Conservation (phyloP, 192 early-diverging fungal species). For the Backusella tuberculispora region DNA sequence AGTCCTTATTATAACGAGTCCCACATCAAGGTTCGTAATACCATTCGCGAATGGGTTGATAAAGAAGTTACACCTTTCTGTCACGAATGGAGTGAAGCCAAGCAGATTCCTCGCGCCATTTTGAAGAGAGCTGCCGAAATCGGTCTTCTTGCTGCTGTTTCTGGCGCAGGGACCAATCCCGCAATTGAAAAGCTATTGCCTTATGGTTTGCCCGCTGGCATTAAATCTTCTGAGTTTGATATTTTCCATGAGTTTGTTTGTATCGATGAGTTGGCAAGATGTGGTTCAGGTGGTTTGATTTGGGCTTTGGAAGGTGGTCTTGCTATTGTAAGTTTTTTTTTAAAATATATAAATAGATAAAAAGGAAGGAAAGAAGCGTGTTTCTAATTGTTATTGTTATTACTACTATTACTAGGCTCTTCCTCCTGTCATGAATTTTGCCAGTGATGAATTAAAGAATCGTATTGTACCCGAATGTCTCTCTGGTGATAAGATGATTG, state of each 20-base stretch:
- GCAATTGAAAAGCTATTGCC: conserved; percentile 31
- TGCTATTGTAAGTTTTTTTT: conserved; percentile 24
- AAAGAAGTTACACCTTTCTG: conserved; percentile 78
- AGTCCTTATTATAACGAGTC: conserved; percentile 82
- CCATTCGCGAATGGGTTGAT: conserved; percentile 71
- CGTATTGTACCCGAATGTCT: conserved; percentile 66
- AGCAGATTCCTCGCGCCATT: conserved; percentile 68
- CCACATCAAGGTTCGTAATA: conserved; percentile 65
- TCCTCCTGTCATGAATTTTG: conserved; percentile 76
- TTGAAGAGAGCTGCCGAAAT: conserved; percentile 69
- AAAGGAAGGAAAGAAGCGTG: not conserved
- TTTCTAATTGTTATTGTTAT: not conserved
- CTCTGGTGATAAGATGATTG: conserved; percentile 73
- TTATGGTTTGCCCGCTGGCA: conserved; percentile 49
- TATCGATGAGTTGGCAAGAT: conserved; percentile 78
- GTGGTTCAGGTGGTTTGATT: conserved; percentile 78
- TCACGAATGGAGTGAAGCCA: conserved; percentile 82
- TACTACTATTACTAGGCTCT: conserved; percentile 35
- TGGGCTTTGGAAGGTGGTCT: conserved; percentile 79
- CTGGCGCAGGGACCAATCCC: conserved; percentile 51
- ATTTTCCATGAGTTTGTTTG: conserved; percentile 79
- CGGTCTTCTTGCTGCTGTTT: conserved; percentile 69
- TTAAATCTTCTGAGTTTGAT: conserved; percentile 62
- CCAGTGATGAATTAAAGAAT: conserved; percentile 64
- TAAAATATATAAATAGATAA: not conserved